A percentile compares a stretch with the other conserved stretches of the same genome.
These are phyloP conservation scores for Bidens hawaiensis DNA, from an alignment of 140 eudicot genomes.

Conservation along the genomic window DNA sequence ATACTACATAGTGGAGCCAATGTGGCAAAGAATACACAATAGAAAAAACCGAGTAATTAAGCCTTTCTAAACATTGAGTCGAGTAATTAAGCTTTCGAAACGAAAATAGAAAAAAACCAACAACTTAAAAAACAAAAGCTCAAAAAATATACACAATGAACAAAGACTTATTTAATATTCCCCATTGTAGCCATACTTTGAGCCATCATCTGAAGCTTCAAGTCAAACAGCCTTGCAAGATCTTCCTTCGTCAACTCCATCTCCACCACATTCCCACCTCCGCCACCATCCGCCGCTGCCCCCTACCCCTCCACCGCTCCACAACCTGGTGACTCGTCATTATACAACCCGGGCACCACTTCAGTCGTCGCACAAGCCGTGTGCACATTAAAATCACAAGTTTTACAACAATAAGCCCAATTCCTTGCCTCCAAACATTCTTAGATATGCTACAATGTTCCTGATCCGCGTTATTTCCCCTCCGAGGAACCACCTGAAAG, in stretches of 20 bases:
- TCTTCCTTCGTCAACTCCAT: slow-evolving; percentile 34
- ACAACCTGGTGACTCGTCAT: slow-evolving; percentile 21
- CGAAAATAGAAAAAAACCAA: neutral
- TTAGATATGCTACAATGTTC: slow-evolving; percentile 40
- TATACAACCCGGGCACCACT: slow-evolving; percentile 53
- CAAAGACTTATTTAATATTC: neutral
- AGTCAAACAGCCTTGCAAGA: slow-evolving; percentile 16
- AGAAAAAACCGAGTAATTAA: too few relatives aligned
- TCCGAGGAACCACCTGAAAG: slow-evolving; percentile 24
- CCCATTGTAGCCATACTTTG: slow-evolving; percentile 24
- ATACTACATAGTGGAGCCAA: too few relatives aligned
- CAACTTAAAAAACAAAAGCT: neutral
- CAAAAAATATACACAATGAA: neutral
- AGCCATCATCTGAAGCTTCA: slow-evolving; percentile 30
- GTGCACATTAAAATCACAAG: slow-evolving; percentile 49
- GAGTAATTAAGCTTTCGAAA: neutral
- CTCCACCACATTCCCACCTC: slow-evolving; percentile 32
- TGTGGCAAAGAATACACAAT: too few relatives aligned
- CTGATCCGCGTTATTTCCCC: slow-evolving; percentile 15
- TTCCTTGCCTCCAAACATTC: slow-evolving; percentile 32
- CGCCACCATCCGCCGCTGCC: slow-evolving; percentile 3
- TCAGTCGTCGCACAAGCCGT: slow-evolving; percentile 55
- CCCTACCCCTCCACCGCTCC: neutral
- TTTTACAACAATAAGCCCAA: slow-evolving; percentile 45
- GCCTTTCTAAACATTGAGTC: neutral